Percentiles rank a stretch among this genome's conserved stretches.
These are phyloP conservation scores for Podospora appendiculata DNA, from an alignment of 495 filamentous ascomycete genomes.

Conservation along the genomic window DNA sequence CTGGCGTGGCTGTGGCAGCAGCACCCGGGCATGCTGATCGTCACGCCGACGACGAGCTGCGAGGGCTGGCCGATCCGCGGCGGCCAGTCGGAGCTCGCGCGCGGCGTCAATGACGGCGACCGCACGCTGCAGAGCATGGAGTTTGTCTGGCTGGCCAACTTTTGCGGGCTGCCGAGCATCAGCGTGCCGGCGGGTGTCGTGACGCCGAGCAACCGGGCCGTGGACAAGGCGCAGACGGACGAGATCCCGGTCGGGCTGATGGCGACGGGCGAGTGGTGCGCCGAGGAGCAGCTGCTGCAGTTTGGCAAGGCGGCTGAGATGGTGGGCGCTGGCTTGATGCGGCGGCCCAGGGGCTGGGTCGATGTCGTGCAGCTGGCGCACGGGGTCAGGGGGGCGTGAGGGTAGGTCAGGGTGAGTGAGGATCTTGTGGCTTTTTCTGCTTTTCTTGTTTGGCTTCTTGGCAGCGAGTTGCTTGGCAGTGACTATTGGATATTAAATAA, in stretches of 20 bases:
- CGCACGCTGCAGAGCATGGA: constrained; percentile 68
- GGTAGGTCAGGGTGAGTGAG: too few species aligned
- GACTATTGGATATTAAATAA: too few species aligned
- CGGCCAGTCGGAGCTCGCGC: constrained; percentile 42
- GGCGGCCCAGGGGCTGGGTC: constrained; percentile 20
- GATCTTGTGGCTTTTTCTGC: too few species aligned
- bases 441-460: too few species aligned
- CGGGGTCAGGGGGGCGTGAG: background rate
- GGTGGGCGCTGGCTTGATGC: constrained; percentile 11
- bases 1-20: constrained; percentile 58
- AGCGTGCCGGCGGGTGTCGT: constrained; percentile 63
- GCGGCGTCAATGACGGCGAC: constrained; percentile 65
- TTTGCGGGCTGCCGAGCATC: constrained; percentile 66
- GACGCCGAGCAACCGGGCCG: constrained; percentile 14
- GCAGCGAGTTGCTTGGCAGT: too few species aligned
- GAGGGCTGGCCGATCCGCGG: constrained; percentile 56
- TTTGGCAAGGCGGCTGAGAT: constrained; percentile 60
- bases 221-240: constrained; percentile 20
- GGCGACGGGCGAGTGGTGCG: constrained; percentile 77
- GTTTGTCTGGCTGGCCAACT: constrained; percentile 81
- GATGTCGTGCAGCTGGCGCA: constrained; percentile 20
- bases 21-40: constrained; percentile 68
- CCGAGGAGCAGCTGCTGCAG: constrained; percentile 60
- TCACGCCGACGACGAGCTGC: constrained; percentile 68
- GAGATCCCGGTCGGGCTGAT: constrained; percentile 68